Evolutionary conservation across 2,329 filamentous ascomycete species (phyloP).

Genomic region (Aspergillus clavatus): DNA sequence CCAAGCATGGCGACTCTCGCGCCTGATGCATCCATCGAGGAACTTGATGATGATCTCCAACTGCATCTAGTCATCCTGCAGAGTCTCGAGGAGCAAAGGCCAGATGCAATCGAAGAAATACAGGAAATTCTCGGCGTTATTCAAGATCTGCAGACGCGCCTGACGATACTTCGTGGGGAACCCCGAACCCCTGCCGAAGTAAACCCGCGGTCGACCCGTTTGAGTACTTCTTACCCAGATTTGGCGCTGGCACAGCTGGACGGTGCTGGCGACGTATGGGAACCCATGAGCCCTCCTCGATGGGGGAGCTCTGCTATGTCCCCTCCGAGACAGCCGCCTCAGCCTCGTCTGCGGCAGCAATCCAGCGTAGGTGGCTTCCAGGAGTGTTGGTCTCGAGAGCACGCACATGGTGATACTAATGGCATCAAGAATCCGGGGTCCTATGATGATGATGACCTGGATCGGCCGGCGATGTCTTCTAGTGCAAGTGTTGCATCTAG

Average conservation of each 20-base stretch:
- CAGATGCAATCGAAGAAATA: slow-evolving; percentile 21
- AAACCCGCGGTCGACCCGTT: slow-evolving; percentile 1
- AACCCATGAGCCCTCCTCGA: neutral
- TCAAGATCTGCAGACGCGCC: slow-evolving; percentile 19
- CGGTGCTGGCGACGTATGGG: slow-evolving; percentile 4
- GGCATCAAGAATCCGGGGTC: neutral
- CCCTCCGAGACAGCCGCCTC: slow-evolving; percentile 2
- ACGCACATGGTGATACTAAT: neutral
- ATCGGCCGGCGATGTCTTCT: neutral
- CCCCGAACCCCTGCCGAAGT: neutral
- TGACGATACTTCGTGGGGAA: slow-evolving; percentile 21
- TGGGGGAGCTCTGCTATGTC: slow-evolving; percentile 8
- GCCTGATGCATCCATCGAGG: slow-evolving; percentile 18
- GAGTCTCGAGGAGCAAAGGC: slow-evolving; percentile 24
- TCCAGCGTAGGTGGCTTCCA: neutral
- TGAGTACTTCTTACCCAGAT: neutral
- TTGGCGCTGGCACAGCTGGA: slow-evolving; percentile 12
- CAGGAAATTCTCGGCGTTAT: slow-evolving; percentile 26
- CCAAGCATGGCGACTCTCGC: slow-evolving; percentile 1
- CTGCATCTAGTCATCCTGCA: slow-evolving; percentile 28
- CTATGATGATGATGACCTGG: neutral
- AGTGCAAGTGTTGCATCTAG: neutral
- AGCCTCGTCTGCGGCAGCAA: neutral
- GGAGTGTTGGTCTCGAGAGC: neutral
- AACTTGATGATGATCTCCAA: slow-evolving; percentile 30